Conservation (phyloP, 352 stramenopile species). For the Phytophthora rubi region DNA sequence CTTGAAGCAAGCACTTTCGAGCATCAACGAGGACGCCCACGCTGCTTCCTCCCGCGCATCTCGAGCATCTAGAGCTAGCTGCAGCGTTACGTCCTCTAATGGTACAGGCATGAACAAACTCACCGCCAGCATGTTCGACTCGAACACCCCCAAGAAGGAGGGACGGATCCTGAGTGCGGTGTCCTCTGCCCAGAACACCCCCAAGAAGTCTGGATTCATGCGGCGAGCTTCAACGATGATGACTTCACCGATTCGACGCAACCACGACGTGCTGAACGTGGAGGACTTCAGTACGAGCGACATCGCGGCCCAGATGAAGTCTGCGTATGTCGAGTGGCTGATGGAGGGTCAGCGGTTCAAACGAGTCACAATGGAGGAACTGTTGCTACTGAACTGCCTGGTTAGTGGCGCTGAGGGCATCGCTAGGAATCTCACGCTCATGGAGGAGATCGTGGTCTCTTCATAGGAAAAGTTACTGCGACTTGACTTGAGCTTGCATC, state of each 20-base stretch:
- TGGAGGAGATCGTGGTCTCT: conserved; percentile 80
- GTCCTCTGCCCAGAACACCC: conserved; percentile 44
- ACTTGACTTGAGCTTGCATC: background rate
- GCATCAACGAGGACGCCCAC: conserved; percentile 46
- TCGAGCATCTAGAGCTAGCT: conserved; percentile 23
- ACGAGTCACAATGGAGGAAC: conserved; percentile 81
- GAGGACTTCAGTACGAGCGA: conserved; percentile 80
- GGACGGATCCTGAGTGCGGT: conserved; percentile 23
- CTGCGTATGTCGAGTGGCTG: conserved; percentile 80
- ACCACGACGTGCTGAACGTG: conserved; percentile 85
- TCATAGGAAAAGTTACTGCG: conserved; percentile 36
- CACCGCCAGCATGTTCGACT: conserved; percentile 42
- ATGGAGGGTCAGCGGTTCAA: conserved; percentile 80
- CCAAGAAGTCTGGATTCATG: conserved; percentile 25
- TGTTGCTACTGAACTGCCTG: conserved; percentile 83
- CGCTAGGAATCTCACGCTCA: conserved; percentile 66
- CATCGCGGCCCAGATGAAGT: conserved; percentile 75
- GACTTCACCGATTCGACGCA: conserved; percentile 69
- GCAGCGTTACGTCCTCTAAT: conserved; percentile 41
- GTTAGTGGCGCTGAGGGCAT: conserved; percentile 85
- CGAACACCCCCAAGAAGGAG: conserved; percentile 60
- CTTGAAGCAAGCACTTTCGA: conserved; percentile 35
- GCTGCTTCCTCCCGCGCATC: conserved; percentile 2
- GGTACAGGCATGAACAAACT: conserved; percentile 37
- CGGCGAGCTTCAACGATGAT: conserved; percentile 40